A percentile compares a stretch with the other conserved stretches of the same genome.
Evolutionary conservation across 306 rosid species (phyloP).

Genomic region (Phaseolus lunatus): DNA sequence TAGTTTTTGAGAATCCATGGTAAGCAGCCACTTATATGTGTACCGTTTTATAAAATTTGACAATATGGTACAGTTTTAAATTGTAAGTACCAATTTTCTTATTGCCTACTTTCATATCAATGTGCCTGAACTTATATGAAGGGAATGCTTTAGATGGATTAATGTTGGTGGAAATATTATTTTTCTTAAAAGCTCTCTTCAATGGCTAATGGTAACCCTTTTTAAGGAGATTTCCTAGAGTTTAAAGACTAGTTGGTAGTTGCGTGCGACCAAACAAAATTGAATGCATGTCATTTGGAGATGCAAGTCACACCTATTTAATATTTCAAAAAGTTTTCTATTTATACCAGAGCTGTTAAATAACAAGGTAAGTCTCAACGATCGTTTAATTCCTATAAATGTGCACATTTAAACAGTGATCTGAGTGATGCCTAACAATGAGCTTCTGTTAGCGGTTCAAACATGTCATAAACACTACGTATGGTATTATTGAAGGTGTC

Average conservation of each 20-base stretch:
- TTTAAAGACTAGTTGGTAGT: neutral
- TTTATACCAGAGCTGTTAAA: neutral
- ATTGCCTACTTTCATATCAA: neutral
- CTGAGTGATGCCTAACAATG: neutral
- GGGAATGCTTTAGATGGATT: neutral
- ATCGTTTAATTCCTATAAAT: neutral
- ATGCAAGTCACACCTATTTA: neutral
- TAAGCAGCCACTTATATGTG: slow-evolving; percentile 39
- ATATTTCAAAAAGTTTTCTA: neutral
- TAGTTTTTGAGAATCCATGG: slow-evolving; percentile 30
- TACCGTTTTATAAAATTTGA: slow-evolving; percentile 20
- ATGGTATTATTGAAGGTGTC: neutral
- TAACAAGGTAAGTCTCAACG: neutral
- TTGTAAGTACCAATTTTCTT: slow-evolving; percentile 12
- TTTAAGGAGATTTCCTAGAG: neutral
- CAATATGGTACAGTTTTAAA: neutral
- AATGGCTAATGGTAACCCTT: neutral
- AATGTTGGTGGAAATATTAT: neutral
- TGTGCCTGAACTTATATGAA: neutral
- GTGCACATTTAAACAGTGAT: neutral
- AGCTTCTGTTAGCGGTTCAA: neutral
- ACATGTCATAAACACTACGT: neutral
- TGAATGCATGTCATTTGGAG: no score
- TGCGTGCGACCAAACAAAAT: no score
- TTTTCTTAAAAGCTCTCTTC: neutral